phyloP scores from a whole-genome alignment of 176 grass and related monocot genomes.

The Chloris gayana region DNA sequence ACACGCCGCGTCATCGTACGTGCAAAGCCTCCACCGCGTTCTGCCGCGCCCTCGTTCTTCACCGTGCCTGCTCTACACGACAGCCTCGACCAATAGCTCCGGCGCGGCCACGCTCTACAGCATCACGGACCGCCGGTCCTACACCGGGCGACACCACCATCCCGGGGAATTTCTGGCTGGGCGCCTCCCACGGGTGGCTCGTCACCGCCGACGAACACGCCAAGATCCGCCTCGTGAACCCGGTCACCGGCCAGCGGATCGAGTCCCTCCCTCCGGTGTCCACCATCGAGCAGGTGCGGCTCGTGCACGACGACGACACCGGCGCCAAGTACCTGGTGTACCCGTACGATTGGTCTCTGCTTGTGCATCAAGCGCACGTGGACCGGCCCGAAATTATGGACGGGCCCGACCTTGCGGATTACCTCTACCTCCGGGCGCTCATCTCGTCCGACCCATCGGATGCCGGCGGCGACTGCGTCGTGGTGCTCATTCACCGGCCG shows the following conservation, averaged over 20 bases:
- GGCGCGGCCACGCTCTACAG: constrained; percentile 1
- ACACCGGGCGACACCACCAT: not conserved
- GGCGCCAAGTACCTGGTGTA: not conserved
- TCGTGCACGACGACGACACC: not conserved
- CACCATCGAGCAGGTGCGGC: not conserved
- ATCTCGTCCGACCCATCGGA: not conserved
- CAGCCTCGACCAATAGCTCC: no score
- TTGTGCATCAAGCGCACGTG: not conserved
- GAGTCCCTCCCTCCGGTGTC: not conserved
- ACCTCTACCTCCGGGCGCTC: constrained; percentile 2
- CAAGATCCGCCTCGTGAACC: not conserved
- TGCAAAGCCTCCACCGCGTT: not conserved
- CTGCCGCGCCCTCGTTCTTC: not conserved
- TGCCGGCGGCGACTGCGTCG: constrained; percentile 6
- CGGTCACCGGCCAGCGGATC: not conserved
- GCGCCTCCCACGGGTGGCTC: not conserved
- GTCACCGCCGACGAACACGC: not conserved
- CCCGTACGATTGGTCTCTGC: not conserved
- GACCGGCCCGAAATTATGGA: not conserved
- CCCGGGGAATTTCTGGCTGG: not conserved
- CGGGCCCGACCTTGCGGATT: not conserved
- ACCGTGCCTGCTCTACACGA: not conserved
- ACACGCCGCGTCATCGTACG: not conserved
- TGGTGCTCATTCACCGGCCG: constrained; percentile 1
- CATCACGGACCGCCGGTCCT: not conserved